Evolutionary conservation across 306 rosid species (phyloP).

Genomic region (Gillenia trifoliata): DNA sequence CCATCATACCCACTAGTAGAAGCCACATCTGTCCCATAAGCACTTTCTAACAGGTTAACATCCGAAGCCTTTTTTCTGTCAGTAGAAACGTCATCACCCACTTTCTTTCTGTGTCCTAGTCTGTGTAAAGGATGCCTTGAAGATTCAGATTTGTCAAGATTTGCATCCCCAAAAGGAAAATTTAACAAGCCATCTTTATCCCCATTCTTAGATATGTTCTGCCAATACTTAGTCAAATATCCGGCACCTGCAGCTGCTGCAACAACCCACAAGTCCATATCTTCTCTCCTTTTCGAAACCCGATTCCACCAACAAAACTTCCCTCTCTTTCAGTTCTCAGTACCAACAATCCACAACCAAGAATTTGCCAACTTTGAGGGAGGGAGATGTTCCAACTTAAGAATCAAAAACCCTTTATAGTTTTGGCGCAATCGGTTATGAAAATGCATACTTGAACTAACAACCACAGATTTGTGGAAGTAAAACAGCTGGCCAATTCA

Average conservation of each 20-base stretch:
- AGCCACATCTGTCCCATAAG: constrained; percentile 29
- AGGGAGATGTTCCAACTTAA: constrained; percentile 13
- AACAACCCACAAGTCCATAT: constrained; percentile 85
- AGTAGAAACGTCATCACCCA: constrained; percentile 21
- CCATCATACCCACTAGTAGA: constrained; percentile 31
- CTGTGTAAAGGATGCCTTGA: constrained; percentile 14
- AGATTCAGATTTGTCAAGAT: constrained; percentile 34
- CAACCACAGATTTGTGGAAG: constrained; percentile 1
- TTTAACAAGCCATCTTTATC: constrained; percentile 21
- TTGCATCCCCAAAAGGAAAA: constrained; percentile 36
- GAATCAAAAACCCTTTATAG: neutral
- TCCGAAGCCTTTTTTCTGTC: constrained; percentile 30
- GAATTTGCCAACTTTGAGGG: constrained; percentile 5
- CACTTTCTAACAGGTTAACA: constrained; percentile 18
- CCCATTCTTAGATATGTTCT: constrained; percentile 24
- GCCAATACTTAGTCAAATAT: constrained; percentile 72
- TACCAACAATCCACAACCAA: constrained; percentile 15
- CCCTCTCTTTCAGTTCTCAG: constrained; percentile 30
- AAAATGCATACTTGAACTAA: neutral
- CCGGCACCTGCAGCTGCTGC: constrained; percentile 82
- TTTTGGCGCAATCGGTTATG: neutral
- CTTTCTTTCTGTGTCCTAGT: constrained; percentile 18
- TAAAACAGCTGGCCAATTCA: constrained; percentile 18
- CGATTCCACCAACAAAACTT: constrained; percentile 28
- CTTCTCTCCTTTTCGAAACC: constrained; percentile 30